Base-by-base conservation (phyloP, 192 early-diverging fungal species). In the Coemansia sp. region DNA sequence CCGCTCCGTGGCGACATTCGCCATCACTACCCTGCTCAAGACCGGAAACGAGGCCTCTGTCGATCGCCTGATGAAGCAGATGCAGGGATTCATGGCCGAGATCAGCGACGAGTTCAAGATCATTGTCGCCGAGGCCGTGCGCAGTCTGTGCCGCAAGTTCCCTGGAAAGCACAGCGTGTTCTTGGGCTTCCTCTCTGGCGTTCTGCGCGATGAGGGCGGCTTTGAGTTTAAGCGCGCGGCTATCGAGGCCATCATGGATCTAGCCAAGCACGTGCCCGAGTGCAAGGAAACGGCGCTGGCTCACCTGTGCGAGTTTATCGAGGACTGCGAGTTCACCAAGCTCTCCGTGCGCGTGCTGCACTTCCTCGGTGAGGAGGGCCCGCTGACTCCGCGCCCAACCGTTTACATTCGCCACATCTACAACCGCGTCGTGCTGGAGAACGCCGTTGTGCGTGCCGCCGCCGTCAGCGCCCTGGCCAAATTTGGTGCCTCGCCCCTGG, bases 381-480 rank as follows among this genome's bases (percentile, higher is more conserved):
- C 97, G 15, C 86, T 83, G 55, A 94, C 92, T 11, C 55, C 81
- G n/a, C 87, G 86, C 17, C 94, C 97, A 15, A 87, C 90, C 10
- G 91, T 95, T 66, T 99, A 91, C 67, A 95, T 99, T 61, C 83
- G 94, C n/a, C 96, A 97, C 64, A 99, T 99, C 53, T 99, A 99
- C 83, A 99, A 99, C 79, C 85, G 96, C 9, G 92, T 99, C 29
- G 96, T 99, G 55, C 79, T 99, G 38, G 97, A 99, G 53, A 97
- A 94, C 59, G 87, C 94, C 3, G 91, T 91, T 60, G 92, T 99
- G 23, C 81, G 95, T 32, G 95, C 90, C 9, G 95, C 97, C 5
- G 95, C 97, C 4, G 94, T 97, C n/a, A 91, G 83, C 23, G 90
- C 95, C 2, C 77, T 99, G 66, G 90, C 91, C 46, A 90, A 91